These are phyloP conservation scores for Aspergillus haitiensis DNA, from an alignment of 495 filamentous ascomycete species.

Conservation along the genomic window DNA sequence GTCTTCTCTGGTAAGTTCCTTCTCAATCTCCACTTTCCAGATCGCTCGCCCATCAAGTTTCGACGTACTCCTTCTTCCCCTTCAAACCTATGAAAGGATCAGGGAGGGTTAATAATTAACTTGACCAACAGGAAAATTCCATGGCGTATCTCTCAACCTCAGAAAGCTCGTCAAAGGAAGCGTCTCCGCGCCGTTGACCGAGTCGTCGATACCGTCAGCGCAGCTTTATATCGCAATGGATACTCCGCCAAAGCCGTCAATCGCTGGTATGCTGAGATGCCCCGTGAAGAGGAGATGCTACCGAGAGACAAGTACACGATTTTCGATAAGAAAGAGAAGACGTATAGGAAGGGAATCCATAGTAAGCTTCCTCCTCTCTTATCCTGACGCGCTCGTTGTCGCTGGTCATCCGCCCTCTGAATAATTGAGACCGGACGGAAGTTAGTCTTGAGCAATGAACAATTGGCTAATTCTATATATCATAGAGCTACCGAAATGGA, in stretches of 20 bases:
- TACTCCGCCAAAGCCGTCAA: constrained; percentile 70
- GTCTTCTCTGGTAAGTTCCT: constrained; percentile 73
- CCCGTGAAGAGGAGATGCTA: constrained; percentile 92
- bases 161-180: constrained; percentile 86
- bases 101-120: not conserved
- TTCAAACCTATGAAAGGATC: constrained; percentile 14
- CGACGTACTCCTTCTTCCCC: not conserved
- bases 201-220: constrained; percentile 74
- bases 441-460: not conserved
- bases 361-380: constrained; percentile 61
- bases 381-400: not conserved
- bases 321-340: constrained; percentile 94
- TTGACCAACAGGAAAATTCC: constrained; percentile 80
- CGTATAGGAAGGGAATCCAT: constrained; percentile 93
- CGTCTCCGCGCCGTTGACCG: constrained; percentile 83
- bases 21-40: not conserved
- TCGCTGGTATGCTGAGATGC: constrained; percentile 93
- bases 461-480: constrained; percentile 9
- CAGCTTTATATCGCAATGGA: constrained; percentile 69
- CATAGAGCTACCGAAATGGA: constrained; percentile 92
- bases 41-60: constrained; percentile 5
- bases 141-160: constrained; percentile 86
- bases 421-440: not conserved
- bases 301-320: constrained; percentile 97
- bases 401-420: not conserved